Percentiles rank a stretch among this genome's conserved stretches.
Conservation (phyloP, 1,284 basidiomycete species). For the Phellopilus nigrolimitatus region DNA sequence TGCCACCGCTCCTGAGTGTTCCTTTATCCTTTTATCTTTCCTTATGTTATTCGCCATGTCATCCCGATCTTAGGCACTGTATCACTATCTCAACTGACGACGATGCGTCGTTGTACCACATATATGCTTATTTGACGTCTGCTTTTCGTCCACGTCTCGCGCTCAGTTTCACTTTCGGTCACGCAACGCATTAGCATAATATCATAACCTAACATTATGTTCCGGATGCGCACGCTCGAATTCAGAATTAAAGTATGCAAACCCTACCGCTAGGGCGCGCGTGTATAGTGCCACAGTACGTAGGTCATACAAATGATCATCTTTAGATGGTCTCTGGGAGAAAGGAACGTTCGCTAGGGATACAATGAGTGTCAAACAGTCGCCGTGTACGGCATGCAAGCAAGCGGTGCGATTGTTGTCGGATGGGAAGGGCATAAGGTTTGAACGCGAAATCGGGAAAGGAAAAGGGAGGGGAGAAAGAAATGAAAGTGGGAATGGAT, state of each 20-base stretch:
- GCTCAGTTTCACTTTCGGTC: too few relatives aligned
- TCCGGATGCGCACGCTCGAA: too few relatives aligned
- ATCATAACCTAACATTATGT: too few relatives aligned
- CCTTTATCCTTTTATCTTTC: not conserved
- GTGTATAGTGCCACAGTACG: constrained; percentile 21
- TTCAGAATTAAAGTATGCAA: constrained; percentile 12
- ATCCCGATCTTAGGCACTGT: constrained; percentile 6
- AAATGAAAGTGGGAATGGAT: constrained; percentile 3
- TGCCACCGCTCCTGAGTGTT: not conserved
- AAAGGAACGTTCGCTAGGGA: constrained; percentile 29
- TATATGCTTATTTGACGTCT: not conserved
- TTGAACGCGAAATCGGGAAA: not conserved
- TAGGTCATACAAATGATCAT: constrained; percentile 25
- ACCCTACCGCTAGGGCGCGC: constrained; percentile 18
- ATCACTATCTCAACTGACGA: constrained; percentile 4
- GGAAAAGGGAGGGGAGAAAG: constrained; percentile 18
- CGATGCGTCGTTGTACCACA: constrained; percentile 3
- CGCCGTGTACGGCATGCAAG: constrained; percentile 16
- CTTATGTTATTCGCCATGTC: not conserved
- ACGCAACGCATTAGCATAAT: not conserved
- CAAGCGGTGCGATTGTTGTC: constrained; percentile 8
- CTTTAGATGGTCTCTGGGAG: not conserved
- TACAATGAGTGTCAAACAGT: constrained; percentile 25
- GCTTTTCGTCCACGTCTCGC: not conserved
- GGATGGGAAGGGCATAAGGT: constrained; percentile 22